These are phyloP conservation scores for Hansfordia pulvinata DNA, from an alignment of 2,329 filamentous ascomycete genomes.

Conservation along the genomic window DNA sequence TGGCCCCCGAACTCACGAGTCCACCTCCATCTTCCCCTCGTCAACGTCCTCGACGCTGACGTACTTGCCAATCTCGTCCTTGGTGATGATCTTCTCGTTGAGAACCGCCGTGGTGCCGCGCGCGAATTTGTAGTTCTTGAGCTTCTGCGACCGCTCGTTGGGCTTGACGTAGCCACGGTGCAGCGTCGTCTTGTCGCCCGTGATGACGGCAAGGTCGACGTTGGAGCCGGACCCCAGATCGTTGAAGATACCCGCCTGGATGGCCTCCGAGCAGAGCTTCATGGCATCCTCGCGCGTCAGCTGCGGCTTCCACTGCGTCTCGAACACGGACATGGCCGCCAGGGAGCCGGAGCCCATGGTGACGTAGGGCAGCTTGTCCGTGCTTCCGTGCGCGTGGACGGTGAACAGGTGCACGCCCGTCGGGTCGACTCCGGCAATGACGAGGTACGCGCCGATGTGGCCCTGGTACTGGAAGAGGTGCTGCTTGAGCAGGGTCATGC, in stretches of 20 bases:
- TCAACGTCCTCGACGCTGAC: constrained; percentile 81
- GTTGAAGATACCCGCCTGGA: constrained; percentile 89
- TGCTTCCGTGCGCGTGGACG: constrained; percentile 94
- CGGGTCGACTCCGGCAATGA: constrained; percentile 91
- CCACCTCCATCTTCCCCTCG: constrained; percentile 57
- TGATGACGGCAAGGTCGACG: constrained; percentile 93
- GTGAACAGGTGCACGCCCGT: constrained; percentile 94
- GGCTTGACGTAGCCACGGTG: constrained; percentile 88
- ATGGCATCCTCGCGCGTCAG: constrained; percentile 72
- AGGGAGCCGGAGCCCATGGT: constrained; percentile 97
- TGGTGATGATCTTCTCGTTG: constrained; percentile 91
- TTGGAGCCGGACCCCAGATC: constrained; percentile 94
- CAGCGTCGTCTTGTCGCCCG: constrained; percentile 84
- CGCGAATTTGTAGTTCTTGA: constrained; percentile 83
- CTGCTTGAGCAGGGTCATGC: constrained; percentile 99
- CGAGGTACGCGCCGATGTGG: constrained; percentile 93
- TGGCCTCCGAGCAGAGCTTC: constrained; percentile 70
- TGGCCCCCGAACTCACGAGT: constrained; percentile 29
- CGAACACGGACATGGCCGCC: constrained; percentile 95
- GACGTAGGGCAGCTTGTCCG: constrained; percentile 97
- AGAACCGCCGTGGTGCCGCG: constrained; percentile 90
- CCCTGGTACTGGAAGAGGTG: constrained; percentile 98
- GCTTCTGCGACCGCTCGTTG: constrained; percentile 82
- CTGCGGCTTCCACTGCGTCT: constrained; percentile 81
- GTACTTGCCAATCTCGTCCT: constrained; percentile 88